Base-by-base conservation (phyloP, 1,284 basidiomycete genomes). In the Naganishia sp. region DNA sequence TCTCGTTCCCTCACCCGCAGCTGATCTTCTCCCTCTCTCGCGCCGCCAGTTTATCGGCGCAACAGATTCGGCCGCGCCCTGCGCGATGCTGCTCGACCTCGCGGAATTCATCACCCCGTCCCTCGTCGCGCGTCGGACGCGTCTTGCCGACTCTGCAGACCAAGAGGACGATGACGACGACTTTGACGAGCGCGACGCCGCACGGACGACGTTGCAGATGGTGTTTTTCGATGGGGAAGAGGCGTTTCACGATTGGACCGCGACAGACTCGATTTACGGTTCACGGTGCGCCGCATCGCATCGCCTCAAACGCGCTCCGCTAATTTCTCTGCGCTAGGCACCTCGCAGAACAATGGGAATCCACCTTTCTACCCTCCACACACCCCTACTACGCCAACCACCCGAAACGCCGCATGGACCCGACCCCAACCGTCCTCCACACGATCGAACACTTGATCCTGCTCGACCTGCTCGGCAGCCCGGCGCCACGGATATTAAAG, bases 181-280 rank as follows among this genome's bases (percentile, higher is more conserved):
- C 4, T 73, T 77, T 64, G 88, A 88, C 23, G 89, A 94, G 67
- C 87, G 89, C 41, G 89, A 92, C 66, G 83, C 89, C 25, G 85
- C 84, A 0, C 87, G 89, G 68, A 91, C 89, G 9, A 95, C 95
- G 0, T 79, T 99, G 17, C 94, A 98, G 76, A 82, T 99, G n/a
- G 83, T 99, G 23, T 96, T 99, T 75, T 94, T 99, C 69, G 97
- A 99, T 73, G 96, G 96, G 3, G 96, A 99, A 78, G 96, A 99
- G 79, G 96, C 96, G 0, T 98, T 94, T 79, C 83, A 87, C 42
- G 82, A 85, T 45, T 99, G 96, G 96, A 92, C 93, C 1, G 84
- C 84, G 42, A 86, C 84, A 0, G 96, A 99, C 78, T 94, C 91
- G 1, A 88, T 94, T 54, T 99, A 99, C 76, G 96, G 96, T 25